These are phyloP conservation scores for Colletotrichum echinochloae DNA, from an alignment of 2,329 filamentous ascomycete species.

Conservation along the genomic window DNA sequence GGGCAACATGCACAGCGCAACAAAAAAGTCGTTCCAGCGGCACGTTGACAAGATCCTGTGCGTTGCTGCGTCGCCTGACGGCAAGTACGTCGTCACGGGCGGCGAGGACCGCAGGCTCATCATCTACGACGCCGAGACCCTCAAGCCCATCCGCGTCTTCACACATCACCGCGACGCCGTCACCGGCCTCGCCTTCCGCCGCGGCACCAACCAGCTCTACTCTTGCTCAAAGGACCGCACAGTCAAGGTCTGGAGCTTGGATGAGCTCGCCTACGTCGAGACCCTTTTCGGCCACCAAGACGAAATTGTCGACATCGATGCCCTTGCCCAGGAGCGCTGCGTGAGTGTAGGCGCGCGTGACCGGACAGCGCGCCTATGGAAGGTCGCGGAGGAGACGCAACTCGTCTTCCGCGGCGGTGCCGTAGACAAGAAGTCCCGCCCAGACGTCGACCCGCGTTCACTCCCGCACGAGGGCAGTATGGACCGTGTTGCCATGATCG, in stretches of 20 bases:
- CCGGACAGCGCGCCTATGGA: slow-evolving; percentile 93
- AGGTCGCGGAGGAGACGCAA: slow-evolving; percentile 94
- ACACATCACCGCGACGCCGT: slow-evolving; percentile 92
- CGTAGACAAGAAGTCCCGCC: slow-evolving; percentile 62
- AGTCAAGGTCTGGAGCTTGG: slow-evolving; percentile 93
- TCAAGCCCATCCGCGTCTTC: slow-evolving; percentile 85
- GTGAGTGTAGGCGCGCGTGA: slow-evolving; percentile 92
- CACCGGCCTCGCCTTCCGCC: slow-evolving; percentile 85
- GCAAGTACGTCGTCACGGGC: slow-evolving; percentile 91
- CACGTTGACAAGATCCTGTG: slow-evolving; percentile 85
- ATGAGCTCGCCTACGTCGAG: slow-evolving; percentile 93
- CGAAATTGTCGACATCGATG: slow-evolving; percentile 84
- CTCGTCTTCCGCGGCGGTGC: slow-evolving; percentile 89
- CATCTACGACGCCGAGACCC: slow-evolving; percentile 84
- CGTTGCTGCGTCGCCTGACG: slow-evolving; percentile 88
- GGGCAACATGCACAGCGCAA: slow-evolving; percentile 69
- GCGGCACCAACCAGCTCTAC: slow-evolving; percentile 92
- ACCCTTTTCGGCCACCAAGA: slow-evolving; percentile 98
- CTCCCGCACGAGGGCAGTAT: slow-evolving; percentile 84
- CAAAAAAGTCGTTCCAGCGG: slow-evolving; percentile 76
- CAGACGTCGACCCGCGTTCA: slow-evolving; percentile 61
- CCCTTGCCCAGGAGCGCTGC: slow-evolving; percentile 87
- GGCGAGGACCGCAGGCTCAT: slow-evolving; percentile 87
- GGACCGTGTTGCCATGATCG: slow-evolving; percentile 91
- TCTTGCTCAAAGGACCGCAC: slow-evolving; percentile 91